Evolutionary conservation across 352 stramenopile genomes (phyloP), one percentile per base, ranked within the genome.

Genomic region (Blastocystis sp.): DNA sequence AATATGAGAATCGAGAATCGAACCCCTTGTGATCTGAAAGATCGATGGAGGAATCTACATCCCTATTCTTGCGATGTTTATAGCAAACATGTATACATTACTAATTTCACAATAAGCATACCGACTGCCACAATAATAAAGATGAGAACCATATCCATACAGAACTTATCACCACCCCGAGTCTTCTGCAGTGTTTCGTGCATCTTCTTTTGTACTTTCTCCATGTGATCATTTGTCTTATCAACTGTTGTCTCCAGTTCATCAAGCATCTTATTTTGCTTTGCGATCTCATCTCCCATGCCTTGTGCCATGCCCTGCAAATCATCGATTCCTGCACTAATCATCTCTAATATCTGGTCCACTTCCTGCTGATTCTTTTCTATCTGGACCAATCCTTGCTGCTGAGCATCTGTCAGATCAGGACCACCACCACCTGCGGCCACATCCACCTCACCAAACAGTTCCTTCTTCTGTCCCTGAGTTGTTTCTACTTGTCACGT

Each of bases 191-290:
- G 56, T 54, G 77, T 88, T 6, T 76, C 45, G 53, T 64, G 47
- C 62, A 88, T 76, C 29, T 88, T 88, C 55, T 79, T 26, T 45
- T 88, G 77, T 13, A 63, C 45, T 50, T 88, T 88, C 41, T 88
- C 29, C 66, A 88, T 79, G 50, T 88, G 77, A 29, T 88, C 77
- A 47, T 88, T 76, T 41, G 77, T 79, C 47, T 59, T 61, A 43
- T 88, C 77, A n/a, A 88, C 66, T 11, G 62, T 77, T 29, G 77
- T 88, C 41, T 88, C 77, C 56, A 88, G n/a, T 26, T 76, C 62
- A 34, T 88, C 77, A 47, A 88, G 53, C 77, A 88, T 88, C 63
- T 88, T 88, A 41, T 76, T 79, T 50, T 88, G 77, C 77, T 88
- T 88, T 29, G n/a, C 5, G 53, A 88, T 88, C 50, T 88, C 77